Evolutionary conservation across 257 asterid genomes (phyloP), one percentile per base, ranked within the genome.

Genomic region (Gentiana macrophylla): DNA sequence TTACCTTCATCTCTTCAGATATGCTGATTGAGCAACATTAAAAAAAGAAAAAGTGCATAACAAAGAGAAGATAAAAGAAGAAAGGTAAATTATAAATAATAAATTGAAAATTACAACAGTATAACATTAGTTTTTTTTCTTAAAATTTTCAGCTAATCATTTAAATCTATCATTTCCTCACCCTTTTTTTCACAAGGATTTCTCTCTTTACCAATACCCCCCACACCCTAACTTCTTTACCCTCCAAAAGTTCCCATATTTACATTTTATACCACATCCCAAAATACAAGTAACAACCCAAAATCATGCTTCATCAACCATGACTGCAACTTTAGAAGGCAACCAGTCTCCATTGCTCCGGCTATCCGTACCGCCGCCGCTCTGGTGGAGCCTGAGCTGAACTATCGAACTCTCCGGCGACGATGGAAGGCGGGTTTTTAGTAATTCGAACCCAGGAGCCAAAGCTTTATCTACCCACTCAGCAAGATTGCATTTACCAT

Each of bases 381-480:
- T 80, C 4, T 77, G 62, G 57, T 82, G 86, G 2, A 82, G 78
- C 70, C 72, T 81, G 33, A 86, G 83, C 3, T 82, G 82, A 13
- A 81, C 87, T 34, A 67, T 57, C 8, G 44, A 3, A 5, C 44
- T 49, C 49, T 73, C 67, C 0, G 48, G 67, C 3, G 24, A 15
- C 0, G 72, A 13, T 1, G 78, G 55, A 43, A 81, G n/a, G 12
- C 53, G 74, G 3, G 72, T 46, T 65, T 71, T 79, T 38, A 90
- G 70, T 35, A 60, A 77, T 0, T 77, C 73, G 8, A 90, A 84
- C 53, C 86, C 69, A 1, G 96, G 98, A 3, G 55, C 72, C 55
- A 86, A 55, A 24, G 75, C 86, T 33, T 73, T 79, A 49, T 72
- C 82, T 1, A 83, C 70, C 98, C 98, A 90, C 62, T 80, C 81